A percentile compares a stretch with the other conserved stretches of the same genome.
These are phyloP conservation scores for Sporothrix inflata DNA, from an alignment of 2,329 filamentous ascomycete genomes.

Conservation along the genomic window DNA sequence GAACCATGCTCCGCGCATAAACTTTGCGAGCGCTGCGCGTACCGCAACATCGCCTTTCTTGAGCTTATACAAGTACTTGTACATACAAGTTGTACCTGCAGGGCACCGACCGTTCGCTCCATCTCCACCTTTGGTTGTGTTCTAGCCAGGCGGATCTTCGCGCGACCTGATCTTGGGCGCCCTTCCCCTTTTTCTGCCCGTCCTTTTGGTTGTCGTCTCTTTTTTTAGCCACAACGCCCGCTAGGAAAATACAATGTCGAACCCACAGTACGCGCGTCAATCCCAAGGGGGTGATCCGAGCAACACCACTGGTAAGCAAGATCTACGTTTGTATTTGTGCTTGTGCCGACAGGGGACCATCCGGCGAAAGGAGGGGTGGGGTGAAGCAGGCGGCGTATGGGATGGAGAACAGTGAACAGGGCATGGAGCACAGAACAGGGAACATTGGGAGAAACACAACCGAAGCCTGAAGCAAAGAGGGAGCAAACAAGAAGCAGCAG, in stretches of 20 bases:
- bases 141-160: conserved; percentile 17
- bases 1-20: conserved; percentile 19
- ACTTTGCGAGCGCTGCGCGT: conserved; percentile 17
- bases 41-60: conserved; percentile 17
- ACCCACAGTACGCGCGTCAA: conserved; percentile 33
- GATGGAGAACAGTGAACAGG: neutral
- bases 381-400: neutral
- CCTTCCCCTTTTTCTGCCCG: conserved; percentile 10
- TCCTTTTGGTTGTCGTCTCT: neutral
- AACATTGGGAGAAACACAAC: neutral
- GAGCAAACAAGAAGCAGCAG: neutral
- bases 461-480: neutral
- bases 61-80: neutral
- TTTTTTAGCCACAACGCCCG: conserved; percentile 19
- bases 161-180: conserved; percentile 4
- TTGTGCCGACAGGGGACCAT: neutral
- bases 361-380: neutral
- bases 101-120: conserved; percentile 3
- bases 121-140: conserved; percentile 10
- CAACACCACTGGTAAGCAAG: conserved; percentile 27
- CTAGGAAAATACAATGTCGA: conserved; percentile 28
- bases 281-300: conserved; percentile 9
- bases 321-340: neutral
- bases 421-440: neutral
- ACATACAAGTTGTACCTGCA: neutral